These are phyloP conservation scores for Leccinum uliginosum DNA, from an alignment of 768 basidiomycete genomes.

Conservation along the genomic window DNA sequence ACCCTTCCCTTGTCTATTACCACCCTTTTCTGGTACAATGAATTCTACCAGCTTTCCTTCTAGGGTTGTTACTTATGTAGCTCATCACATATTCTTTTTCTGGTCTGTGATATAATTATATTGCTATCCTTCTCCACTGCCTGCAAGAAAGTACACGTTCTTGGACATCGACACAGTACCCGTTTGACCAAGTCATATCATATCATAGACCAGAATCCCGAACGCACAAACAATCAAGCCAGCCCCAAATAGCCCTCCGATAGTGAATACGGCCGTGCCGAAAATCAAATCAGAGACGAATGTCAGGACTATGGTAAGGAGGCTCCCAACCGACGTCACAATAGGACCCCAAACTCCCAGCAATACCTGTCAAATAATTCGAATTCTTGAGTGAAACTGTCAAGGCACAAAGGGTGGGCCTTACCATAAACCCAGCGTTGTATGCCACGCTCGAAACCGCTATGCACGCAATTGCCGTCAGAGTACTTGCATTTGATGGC, in stretches of 20 bases:
- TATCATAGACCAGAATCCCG: conserved; percentile 70
- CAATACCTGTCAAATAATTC: conserved; percentile 48
- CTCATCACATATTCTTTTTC: conserved; percentile 31
- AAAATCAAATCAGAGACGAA: conserved; percentile 75
- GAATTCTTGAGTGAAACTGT: conserved; percentile 2
- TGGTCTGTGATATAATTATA: conserved; percentile 41
- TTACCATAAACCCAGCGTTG: conserved; percentile 84
- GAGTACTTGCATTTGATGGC: conserved; percentile 47
- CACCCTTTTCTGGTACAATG: conserved; percentile 13
- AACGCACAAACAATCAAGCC: conserved; percentile 81
- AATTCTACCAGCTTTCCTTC: conserved; percentile 19
- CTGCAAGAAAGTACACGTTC: background rate
- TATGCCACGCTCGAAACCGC: conserved; percentile 69
- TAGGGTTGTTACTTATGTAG: conserved; percentile 30
- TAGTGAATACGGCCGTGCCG: conserved; percentile 58
- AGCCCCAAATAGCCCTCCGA: conserved; percentile 74
- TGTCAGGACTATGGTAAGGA: conserved; percentile 93
- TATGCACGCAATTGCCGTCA: conserved; percentile 61
- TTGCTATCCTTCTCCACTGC: conserved; percentile 23
- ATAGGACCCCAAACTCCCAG: conserved; percentile 87
- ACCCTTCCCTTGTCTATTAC: conserved; percentile 10
- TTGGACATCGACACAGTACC: background rate
- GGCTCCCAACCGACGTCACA: conserved; percentile 80
- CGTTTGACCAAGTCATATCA: conserved; percentile 35
- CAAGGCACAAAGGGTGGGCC: conserved; percentile 9